Percentiles rank a stretch among this genome's conserved stretches.
These are phyloP conservation scores for Penicillium daleae DNA, from an alignment of 495 filamentous ascomycete genomes.

Conservation along the genomic window DNA sequence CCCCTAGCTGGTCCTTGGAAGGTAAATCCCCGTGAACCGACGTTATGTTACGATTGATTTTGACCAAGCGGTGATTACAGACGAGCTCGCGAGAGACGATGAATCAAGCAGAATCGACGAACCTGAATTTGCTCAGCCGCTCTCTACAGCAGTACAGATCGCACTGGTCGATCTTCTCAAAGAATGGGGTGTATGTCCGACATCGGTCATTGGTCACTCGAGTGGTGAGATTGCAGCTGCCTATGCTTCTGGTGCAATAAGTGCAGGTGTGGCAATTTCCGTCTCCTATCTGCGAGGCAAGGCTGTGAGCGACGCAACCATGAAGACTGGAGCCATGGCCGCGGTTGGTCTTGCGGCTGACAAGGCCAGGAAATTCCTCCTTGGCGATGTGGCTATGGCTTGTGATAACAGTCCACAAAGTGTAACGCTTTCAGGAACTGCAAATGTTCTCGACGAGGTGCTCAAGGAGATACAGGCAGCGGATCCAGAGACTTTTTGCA, in stretches of 20 bases:
- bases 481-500: conserved; percentile 26
- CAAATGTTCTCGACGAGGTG: conserved; percentile 41
- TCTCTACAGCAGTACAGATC: conserved; percentile 57
- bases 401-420: conserved; percentile 49
- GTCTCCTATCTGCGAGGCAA: background rate
- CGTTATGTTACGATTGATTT: background rate
- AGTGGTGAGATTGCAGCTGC: conserved; percentile 68
- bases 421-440: conserved; percentile 49
- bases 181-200: conserved; percentile 48
- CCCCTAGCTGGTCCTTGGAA: conserved; percentile 9
- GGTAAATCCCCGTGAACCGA: background rate
- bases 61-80: background rate
- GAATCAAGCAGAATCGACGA: conserved; percentile 15
- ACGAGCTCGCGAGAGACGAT: conserved; percentile 9
- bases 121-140: conserved; percentile 40
- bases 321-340: conserved; percentile 33
- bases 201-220: conserved; percentile 62
- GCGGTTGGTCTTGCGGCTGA: conserved; percentile 42
- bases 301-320: background rate
- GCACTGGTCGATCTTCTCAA: conserved; percentile 49
- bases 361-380: conserved; percentile 25
- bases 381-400: conserved; percentile 39
- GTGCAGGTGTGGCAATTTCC: background rate
- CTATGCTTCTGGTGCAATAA: conserved; percentile 51
- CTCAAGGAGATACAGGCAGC: conserved; percentile 33